Percentiles rank a stretch among this genome's conserved stretches.
Evolutionary conservation across 2,329 filamentous ascomycete species (phyloP).

Genomic region (Microascus cirrosus): DNA sequence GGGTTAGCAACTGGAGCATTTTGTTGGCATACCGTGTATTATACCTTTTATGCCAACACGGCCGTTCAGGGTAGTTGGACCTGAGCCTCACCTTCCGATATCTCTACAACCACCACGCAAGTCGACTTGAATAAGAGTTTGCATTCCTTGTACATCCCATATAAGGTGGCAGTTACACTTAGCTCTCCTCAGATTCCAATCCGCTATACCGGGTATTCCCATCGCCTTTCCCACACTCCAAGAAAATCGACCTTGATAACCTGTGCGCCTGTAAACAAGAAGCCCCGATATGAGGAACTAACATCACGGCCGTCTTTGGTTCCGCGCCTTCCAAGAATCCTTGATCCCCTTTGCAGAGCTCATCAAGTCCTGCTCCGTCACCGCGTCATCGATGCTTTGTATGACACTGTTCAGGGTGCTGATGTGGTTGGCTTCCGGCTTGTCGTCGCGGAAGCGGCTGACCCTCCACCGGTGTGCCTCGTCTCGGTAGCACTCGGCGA

Average conservation of each 20-base stretch:
- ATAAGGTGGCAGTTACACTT: not conserved
- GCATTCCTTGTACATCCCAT: not conserved
- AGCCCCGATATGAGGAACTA: not conserved
- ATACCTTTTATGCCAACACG: no score
- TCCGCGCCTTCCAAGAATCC: constrained; percentile 64
- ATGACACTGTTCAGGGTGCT: constrained; percentile 76
- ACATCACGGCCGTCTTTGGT: constrained; percentile 12
- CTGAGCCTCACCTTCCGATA: no score
- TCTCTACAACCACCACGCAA: no score
- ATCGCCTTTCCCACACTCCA: not conserved
- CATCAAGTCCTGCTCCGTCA: constrained; percentile 73
- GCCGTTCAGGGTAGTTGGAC: no score
- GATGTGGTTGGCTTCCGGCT: constrained; percentile 81
- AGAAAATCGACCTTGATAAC: not conserved
- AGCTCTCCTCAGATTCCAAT: not conserved
- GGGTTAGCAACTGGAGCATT: no score
- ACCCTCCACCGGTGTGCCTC: constrained; percentile 68
- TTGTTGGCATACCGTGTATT: no score
- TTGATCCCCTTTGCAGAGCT: constrained; percentile 59
- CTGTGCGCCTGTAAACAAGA: not conserved
- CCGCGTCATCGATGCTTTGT: constrained; percentile 77
- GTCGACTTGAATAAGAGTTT: not conserved
- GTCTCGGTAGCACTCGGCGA: constrained; percentile 86
- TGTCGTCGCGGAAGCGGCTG: constrained; percentile 86
- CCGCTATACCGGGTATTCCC: not conserved